Evolutionary conservation across 2,329 filamentous ascomycete species (phyloP).

Genomic region (Pestalotiopsis sp.): DNA sequence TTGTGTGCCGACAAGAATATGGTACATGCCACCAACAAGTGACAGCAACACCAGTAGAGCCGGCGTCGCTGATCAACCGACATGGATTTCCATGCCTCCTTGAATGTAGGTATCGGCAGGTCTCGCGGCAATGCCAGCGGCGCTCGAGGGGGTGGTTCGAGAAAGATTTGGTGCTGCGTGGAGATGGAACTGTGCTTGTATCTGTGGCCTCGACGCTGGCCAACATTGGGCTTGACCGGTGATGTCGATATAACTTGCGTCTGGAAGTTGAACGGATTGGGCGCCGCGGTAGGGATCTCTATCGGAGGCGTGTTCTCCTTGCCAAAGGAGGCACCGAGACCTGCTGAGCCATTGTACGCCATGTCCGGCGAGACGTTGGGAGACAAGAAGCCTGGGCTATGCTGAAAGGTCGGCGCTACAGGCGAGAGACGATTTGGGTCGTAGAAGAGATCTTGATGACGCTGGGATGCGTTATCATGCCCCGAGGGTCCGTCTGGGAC

Average conservation of each 20-base stretch:
- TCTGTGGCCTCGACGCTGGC: slow-evolving; percentile 90
- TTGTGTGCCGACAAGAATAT: slow-evolving; percentile 86
- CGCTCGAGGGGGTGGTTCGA: slow-evolving; percentile 83
- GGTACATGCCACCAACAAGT: slow-evolving; percentile 80
- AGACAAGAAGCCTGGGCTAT: slow-evolving; percentile 19
- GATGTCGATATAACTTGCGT: slow-evolving; percentile 76
- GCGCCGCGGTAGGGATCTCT: slow-evolving; percentile 35
- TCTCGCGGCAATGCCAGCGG: slow-evolving; percentile 90
- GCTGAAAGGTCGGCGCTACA: slow-evolving; percentile 30
- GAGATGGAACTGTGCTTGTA: slow-evolving; percentile 98
- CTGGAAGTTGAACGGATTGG: slow-evolving; percentile 92
- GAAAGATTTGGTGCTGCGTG: slow-evolving; percentile 87
- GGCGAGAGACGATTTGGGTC: slow-evolving; percentile 35
- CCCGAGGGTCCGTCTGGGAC: slow-evolving; percentile 15
- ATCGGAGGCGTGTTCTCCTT: slow-evolving; percentile 35
- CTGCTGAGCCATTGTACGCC: slow-evolving; percentile 24
- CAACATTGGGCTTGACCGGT: slow-evolving; percentile 82
- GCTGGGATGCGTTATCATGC: slow-evolving; percentile 5
- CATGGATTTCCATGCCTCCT: slow-evolving; percentile 89
- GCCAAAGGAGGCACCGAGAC: slow-evolving; percentile 22
- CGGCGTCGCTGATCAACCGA: slow-evolving; percentile 82
- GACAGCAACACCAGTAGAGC: slow-evolving; percentile 87
- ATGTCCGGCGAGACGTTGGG: slow-evolving; percentile 23
- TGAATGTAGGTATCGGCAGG: slow-evolving; percentile 85
- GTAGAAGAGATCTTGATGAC: slow-evolving; percentile 26